Evolutionary conservation across 140 eudicot genomes (phyloP), one percentile per base, ranked within the genome.

Genomic region (Flaveria floridana): DNA sequence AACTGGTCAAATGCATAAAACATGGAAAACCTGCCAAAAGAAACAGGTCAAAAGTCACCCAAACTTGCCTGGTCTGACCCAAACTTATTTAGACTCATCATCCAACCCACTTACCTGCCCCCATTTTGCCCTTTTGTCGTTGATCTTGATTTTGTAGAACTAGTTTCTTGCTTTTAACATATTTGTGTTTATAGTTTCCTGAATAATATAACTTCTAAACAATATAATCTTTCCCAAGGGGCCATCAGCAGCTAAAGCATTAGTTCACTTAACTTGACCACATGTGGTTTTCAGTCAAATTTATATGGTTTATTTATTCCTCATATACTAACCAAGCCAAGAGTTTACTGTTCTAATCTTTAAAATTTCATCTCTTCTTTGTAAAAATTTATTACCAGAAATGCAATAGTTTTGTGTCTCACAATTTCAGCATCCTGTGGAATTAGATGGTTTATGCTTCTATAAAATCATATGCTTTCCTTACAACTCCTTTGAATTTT

Each of bases 151-250:
- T 28, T 44, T 52, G 41, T 44, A 7, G 50, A 13, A 13, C 68
- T 25, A n/a, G 71, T 34, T 34, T 34, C 52, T 21, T 69, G 63
- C 15, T 28, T 71, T 44, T 44, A 44, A 1, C n/a, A 26, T 5
- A 59, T 25, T 15, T 20, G 25, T 25, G 9, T 59, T 57, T 10
- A 3, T 72, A 16, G 15, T 55, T 6, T 59, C 55, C 23, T 13
- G 21, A n/a, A 21, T 58, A 23, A 51, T 34, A 52, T 7, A 9
- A 23, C 55, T 21, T 44, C n/a, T 21, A 39, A 41, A 74, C 19
- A 25, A 15, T 47, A 69, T 48, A 61, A 48, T 23, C 13, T 47
- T 69, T 69, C 13, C 72, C 56, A 68, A 20, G 72, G 34, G 39
- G 20, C 57, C 72, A 68, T 19, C 57, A 44, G 50, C 50, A 44